Conservation (phyloP, 129 eudicot species). For the Erigeron canadensis region DNA sequence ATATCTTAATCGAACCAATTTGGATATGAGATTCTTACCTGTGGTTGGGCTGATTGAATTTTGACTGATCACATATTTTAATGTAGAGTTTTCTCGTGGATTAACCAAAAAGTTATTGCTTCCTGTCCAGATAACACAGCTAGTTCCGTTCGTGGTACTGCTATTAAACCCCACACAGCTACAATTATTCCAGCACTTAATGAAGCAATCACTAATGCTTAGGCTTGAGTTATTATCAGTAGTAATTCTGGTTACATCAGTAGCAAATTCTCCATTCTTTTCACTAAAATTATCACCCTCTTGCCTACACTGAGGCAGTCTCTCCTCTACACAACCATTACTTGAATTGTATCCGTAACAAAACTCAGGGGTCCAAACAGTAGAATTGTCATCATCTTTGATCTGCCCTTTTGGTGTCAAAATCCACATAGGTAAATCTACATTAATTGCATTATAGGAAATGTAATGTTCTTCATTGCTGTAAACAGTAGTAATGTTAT, state of each 20-base stretch:
- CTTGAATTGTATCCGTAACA: conserved; percentile 30
- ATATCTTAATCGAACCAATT: background rate
- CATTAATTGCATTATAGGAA: background rate
- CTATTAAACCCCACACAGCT: conserved; percentile 38
- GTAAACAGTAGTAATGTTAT: conserved; percentile 26
- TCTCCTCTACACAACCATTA: conserved; percentile 22
- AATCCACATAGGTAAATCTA: conserved; percentile 11
- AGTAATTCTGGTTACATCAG: background rate
- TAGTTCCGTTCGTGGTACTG: conserved; percentile 20
- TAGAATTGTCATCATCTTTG: background rate
- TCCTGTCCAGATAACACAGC: conserved; percentile 33
- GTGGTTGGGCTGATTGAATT: conserved; percentile 5
- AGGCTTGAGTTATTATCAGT: conserved; percentile 26
- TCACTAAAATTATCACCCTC: conserved; percentile 1
- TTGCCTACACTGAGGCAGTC: conserved; percentile 24
- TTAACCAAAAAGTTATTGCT: background rate
- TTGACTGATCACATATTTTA: conserved; percentile 26
- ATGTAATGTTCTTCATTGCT: conserved; percentile 25
- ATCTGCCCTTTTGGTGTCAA: conserved; percentile 28
- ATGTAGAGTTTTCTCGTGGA: conserved; percentile 17
- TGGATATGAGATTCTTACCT: background rate
- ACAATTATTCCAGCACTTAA: conserved; percentile 49
- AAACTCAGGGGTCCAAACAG: conserved; percentile 15
- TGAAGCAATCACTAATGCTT: conserved; percentile 48
- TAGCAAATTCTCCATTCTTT: conserved; percentile 8